These are phyloP conservation scores for Eucalyptus marginata DNA, from an alignment of 345 rosid genomes.

Conservation along the genomic window DNA sequence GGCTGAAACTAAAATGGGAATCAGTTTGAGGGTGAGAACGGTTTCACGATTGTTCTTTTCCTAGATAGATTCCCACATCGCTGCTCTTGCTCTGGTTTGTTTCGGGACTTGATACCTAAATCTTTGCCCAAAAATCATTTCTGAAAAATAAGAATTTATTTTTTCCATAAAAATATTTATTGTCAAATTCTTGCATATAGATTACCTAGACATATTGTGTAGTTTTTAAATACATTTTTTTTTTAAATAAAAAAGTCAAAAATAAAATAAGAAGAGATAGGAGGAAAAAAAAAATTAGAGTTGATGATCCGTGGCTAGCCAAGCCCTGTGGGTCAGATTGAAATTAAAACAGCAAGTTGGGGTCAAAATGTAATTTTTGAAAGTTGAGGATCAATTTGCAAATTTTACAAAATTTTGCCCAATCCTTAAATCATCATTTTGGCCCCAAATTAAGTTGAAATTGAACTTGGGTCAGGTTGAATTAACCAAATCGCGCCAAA, in stretches of 20 bases:
- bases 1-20: neutral
- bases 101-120: too few relatives aligned
- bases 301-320: too few relatives aligned
- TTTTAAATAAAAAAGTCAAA: fast-evolving
- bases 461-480: fast-evolving
- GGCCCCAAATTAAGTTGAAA: fast-evolving
- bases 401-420: fast-evolving
- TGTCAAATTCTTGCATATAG: too few relatives aligned
- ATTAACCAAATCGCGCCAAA: too few relatives aligned
- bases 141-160: fast-evolving
- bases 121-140: too few relatives aligned
- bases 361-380: fast-evolving
- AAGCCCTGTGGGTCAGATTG: fast-evolving
- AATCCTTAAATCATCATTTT: too few relatives aligned
- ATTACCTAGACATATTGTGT: too few relatives aligned
- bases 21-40: neutral
- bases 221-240: too few relatives aligned
- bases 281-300: too few relatives aligned
- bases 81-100: neutral
- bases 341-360: fast-evolving
- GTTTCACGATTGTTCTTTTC: neutral
- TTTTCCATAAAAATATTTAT: too few relatives aligned
- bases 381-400: fast-evolving
- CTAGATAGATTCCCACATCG: neutral
- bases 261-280: fast-evolving